A percentile compares a stretch with the other conserved stretches of the same genome.
These are phyloP conservation scores for Cordyceps fumosorosea DNA, from an alignment of 2,329 filamentous ascomycete genomes.

Conservation along the genomic window DNA sequence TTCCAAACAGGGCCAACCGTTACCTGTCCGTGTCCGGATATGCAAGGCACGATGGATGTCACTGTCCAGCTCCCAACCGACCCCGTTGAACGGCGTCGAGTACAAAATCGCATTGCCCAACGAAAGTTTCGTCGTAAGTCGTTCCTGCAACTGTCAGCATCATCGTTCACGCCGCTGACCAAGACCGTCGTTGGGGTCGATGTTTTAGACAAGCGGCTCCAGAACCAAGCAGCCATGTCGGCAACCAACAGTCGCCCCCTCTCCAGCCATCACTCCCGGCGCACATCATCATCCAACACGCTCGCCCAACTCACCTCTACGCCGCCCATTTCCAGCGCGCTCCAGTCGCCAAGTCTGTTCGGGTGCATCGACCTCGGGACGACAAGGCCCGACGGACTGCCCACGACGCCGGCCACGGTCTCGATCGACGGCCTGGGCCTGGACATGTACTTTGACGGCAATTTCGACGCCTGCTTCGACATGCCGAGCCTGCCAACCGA, in stretches of 20 bases:
- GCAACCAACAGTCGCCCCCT: background rate
- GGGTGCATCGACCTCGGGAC: background rate
- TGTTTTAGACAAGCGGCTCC: background rate
- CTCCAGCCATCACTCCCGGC: background rate
- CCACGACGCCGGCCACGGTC: background rate
- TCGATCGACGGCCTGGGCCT: background rate
- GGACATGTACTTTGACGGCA: background rate
- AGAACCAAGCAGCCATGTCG: background rate
- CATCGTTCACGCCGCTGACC: background rate
- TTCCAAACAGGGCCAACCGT: no score
- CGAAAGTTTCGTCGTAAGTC: constrained; percentile 6
- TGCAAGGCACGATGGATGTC: background rate
- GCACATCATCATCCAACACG: background rate
- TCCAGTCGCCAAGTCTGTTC: background rate
- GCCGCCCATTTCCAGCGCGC: background rate
- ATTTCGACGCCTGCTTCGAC: background rate
- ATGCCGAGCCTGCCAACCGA: background rate
- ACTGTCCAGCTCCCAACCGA: constrained; percentile 1
- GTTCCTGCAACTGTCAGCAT: background rate
- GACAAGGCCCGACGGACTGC: background rate
- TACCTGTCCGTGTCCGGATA: background rate
- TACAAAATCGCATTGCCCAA: background rate
- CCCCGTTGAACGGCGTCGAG: background rate
- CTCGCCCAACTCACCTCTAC: background rate
- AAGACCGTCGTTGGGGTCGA: background rate